Evolutionary conservation across 1,139 yeast species (phyloP).

Genomic region (Meyerozyma carpophila): DNA sequence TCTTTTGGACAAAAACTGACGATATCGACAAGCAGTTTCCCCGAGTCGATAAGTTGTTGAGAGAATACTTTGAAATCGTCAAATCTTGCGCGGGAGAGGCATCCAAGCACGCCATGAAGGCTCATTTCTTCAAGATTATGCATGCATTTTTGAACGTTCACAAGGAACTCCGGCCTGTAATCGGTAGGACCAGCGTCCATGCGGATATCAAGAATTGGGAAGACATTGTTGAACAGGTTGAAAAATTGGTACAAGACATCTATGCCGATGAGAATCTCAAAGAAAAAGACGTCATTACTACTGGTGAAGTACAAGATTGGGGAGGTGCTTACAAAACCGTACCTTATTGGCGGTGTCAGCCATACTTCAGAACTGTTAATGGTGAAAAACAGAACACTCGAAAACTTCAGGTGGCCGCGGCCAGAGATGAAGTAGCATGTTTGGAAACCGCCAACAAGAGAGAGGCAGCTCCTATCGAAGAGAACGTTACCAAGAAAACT

Average conservation of each 20-base stretch:
- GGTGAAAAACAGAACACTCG: slow-evolving; percentile 51
- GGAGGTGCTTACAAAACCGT: slow-evolving; percentile 76
- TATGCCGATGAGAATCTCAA: slow-evolving; percentile 38
- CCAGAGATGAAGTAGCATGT: slow-evolving; percentile 4
- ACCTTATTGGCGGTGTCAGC: slow-evolving; percentile 98
- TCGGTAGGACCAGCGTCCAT: slow-evolving; percentile 54
- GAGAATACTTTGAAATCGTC: slow-evolving; percentile 88
- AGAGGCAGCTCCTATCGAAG: not conserved
- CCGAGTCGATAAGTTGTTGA: slow-evolving; percentile 71
- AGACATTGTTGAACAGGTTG: slow-evolving; percentile 61
- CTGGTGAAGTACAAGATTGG: slow-evolving; percentile 59
- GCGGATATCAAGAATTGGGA: slow-evolving; percentile 60
- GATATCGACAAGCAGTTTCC: slow-evolving; percentile 71
- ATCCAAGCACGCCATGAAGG: slow-evolving; percentile 78
- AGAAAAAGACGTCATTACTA: slow-evolving; percentile 45
- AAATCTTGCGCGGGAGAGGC: slow-evolving; percentile 65
- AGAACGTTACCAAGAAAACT: not conserved
- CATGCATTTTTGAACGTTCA: slow-evolving; percentile 73
- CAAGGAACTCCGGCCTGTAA: slow-evolving; percentile 68
- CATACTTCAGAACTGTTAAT: slow-evolving; percentile 81
- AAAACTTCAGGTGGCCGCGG: slow-evolving; percentile 38
- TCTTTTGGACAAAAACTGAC: slow-evolving; percentile 56
- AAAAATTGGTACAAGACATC: slow-evolving; percentile 54
- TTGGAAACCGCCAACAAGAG: not conserved
- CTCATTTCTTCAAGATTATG: slow-evolving; percentile 84